Base-by-base conservation (phyloP, 2,329 filamentous ascomycete species). In the Fusarium sp. region DNA sequence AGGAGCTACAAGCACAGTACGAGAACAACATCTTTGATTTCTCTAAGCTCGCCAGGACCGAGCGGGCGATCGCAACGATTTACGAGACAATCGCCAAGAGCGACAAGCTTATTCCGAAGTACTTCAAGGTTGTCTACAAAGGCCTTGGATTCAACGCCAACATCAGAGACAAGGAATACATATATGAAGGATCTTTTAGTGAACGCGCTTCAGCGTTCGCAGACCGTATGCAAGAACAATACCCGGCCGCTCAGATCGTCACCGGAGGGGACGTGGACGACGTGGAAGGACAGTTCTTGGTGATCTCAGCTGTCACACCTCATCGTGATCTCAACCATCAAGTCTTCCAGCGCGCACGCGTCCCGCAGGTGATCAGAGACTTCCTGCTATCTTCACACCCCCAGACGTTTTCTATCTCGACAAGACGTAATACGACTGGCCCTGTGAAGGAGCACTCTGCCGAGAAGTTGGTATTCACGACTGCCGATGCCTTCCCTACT, bases 11-110 rank as follows among this genome's bases (percentile, higher is more conserved):
- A 47, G 80, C 84, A n/a, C 94, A 98, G 79, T 99, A 98, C 76
- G 94, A 97, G 80, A 88, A 86, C 70, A 97, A 94, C 62, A 82
- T 92, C 1, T 97, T 94, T 77, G 96, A 99, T 79, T 97, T 97
- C 73, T 86, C 90, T 33, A 97, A 99, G 80, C 85, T 99, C 24
- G 94, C 96, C 1, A 88, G 94, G 64, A 92, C 94, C 0, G 91
- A 97, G 77, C 87, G 94, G 62, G 94, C 95, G 8, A 97, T 97
- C 81, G 95, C 94, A 20, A 92, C 91, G 50, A 94, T 98, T 24
- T 94, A 97, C 77, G 96, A 98, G 77, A 90, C 87, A 15, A 92
- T 97, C 65, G 87, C 92, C 13, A 95, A 93, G 81, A 92, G 92
- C 72, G 91, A 95, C 54, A 91, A 89, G 70, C 81, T 90, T 19